Evolutionary conservation across 2,329 filamentous ascomycete genomes (phyloP), one percentile per base, ranked within the genome.

Genomic region (Pseudofabraea citricarpa): DNA sequence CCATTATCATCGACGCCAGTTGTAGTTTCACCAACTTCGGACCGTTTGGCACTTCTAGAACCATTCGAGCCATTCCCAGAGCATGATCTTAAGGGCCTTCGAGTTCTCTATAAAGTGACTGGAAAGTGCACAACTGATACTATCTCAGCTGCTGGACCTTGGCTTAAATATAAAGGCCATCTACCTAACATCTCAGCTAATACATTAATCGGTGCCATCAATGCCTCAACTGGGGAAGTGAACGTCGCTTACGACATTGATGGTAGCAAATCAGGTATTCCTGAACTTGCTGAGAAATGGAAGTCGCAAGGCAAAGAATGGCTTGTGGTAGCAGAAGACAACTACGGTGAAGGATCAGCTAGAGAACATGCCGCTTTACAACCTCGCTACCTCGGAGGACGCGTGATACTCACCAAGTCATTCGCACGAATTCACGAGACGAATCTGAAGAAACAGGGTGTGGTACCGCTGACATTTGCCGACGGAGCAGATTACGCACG

Each of bases 111-210:
- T 74, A 97, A 97, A 71, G 86, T 97, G 52, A 86, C 90, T 51
- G 93, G 93, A 52, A 95, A 98, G 71, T 98, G 93, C 75, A 98
- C 93, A 45, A 98, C 93, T 33, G 93, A 98, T 69, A 97, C 93
- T 56, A 98, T 98, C 68, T 97, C 90, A 27, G 91, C 91, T 24
- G 91, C 91, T 1, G 91, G 91, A 5, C 91, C 91, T 13, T 97
- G 91, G 91, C 80, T 98, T 55, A 97, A 97, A 70, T 98, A 97
- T 81, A 97, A 97, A 75, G 93, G 93, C 50, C 93, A 98, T 68
- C 80, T 98, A 50, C 89, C 93, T 65, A 98, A 98, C 74, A 98
- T 98, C 66, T 87, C 84, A 56, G 89, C 89, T 62, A 98, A 98
- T 77, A 98, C 93, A 2, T 81, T 98, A 53, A 96, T 96, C 69